phyloP scores from a whole-genome alignment of 306 rosid species.

The Abrus precatorius region DNA sequence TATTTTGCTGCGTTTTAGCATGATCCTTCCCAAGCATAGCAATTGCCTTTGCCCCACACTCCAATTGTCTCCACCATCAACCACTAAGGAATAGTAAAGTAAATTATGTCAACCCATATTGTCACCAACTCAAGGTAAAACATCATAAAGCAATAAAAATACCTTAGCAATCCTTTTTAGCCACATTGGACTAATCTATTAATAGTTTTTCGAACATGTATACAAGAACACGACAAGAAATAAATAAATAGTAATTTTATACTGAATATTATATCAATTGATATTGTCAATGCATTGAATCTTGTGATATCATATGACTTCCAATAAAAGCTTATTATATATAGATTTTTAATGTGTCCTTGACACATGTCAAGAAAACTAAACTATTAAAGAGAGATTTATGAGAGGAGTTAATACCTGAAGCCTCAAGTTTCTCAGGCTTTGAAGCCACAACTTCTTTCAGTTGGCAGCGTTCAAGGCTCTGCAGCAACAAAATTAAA shows the following conservation, averaged over 20 bases:
- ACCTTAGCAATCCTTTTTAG: conserved; percentile 4
- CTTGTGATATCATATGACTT: no score
- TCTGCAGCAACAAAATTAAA: conserved; percentile 56
- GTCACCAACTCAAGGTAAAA: not conserved
- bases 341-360: no score
- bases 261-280: no score
- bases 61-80: conserved; percentile 89
- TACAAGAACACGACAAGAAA: no score
- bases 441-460: conserved; percentile 81
- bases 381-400: not conserved
- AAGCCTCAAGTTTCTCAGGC: conserved; percentile 77
- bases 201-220: no score
- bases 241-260: no score
- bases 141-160: not conserved
- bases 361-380: no score
- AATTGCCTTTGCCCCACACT: conserved; percentile 95
- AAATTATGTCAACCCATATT: conserved; percentile 14
- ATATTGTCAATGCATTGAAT: no score
- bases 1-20: conserved; percentile 77
- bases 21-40: conserved; percentile 83
- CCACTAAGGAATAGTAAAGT: conserved; percentile 54
- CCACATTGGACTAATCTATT: conserved; percentile 20
- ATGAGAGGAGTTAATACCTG: conserved; percentile 61
- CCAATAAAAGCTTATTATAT: no score
- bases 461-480: conserved; percentile 89